Base-by-base conservation (phyloP, 768 basidiomycete species). In the Pleurotus citrinopileatus region DNA sequence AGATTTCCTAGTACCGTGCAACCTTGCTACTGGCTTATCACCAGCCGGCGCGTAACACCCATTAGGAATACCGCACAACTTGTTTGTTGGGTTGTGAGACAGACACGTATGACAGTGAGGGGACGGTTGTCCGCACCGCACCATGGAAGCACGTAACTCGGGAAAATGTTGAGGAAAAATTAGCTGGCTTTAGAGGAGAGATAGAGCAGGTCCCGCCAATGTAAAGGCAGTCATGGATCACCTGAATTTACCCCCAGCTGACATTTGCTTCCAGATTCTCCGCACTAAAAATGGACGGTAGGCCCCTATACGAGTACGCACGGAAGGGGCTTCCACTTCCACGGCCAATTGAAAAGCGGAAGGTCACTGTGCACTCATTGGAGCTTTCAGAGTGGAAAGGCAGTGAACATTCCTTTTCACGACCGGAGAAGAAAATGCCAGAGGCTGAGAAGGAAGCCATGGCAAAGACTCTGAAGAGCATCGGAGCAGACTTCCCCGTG, bases 231-330 rank as follows among this genome's bases (percentile, higher is more conserved):
- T 2, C 28, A 29, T 52, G 38, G 25, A 32, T n/a, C 27, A 48
- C 48, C 22, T 40, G 34, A 19, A 19, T 20, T 42, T 22, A n/a
- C 15, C 17, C 28, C 29, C 25, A 52, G 38, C 20, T 51, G 53
- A 57, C 55, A 54, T 53, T 51, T 55, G 40, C 53, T 37, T 45
- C 25, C 65, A 98, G 96, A 65, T 99, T 95, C 71, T 98, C 97
- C 8, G 97, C 97, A 1, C 77, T 98, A 29, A 98, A 98, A 70
- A 98, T 98, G 95, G 94, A 98, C 60, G 97, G 97, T 1, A 91
- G 82, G 67, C 93, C 93, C 0, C 68, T 98, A 29, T 93, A 98
- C 67, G 95, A 98, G 61, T 99, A 98, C 65, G 97, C 97, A 17
- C 84, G 97, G 2, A 79, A 87, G 63, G 90, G 90, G 6, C 90